Evolutionary conservation across 495 filamentous ascomycete species (phyloP), one percentile per base, ranked within the genome.

Genomic region (Massariosphaeria phaeospora): DNA sequence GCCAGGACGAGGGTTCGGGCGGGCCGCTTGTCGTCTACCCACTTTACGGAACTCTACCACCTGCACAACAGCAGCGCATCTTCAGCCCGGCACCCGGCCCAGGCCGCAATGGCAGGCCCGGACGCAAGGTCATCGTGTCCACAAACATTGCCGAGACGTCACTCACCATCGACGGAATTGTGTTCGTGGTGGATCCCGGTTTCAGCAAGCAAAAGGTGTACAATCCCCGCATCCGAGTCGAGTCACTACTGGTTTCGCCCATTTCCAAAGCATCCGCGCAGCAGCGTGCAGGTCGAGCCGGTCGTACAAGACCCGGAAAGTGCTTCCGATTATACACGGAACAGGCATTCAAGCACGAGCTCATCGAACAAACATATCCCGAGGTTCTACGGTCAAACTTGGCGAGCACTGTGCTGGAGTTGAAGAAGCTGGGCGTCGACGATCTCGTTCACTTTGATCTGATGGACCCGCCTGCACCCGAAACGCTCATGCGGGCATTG

Each of bases 151-250:
- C 94, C 7, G 94, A 99, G 73, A 99, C 94, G 0, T 89, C 83
- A 54, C 82, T 97, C 66, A 99, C 94, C 33, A 99, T 99, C 46
- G 94, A 99, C 67, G 94, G 94, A 66, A 97, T 99, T 54, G 94
- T 99, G 21, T 99, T 96, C 59, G 94, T 99, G 15, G 91, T 99
- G 8, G 94, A 99, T 66, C 93, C 94, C 6, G 94, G 94, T 18
- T 99, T 99, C 73, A 95, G 88, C 69, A 99, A 99, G 76, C 94
- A 99, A 68, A 99, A 99, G 72, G 90, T 99, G 57, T 99, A 97
- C 78, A 96, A 97, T 66, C 91, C 94, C 21, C 84, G 94, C 47
- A 88, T 96, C 50, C 86, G 94, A 66, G 91, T 97, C 34, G 94
- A 99, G 69, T 97, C 94, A 0, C 75, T 99, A 1, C 75, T 99